Percentiles rank a stretch among this genome's conserved stretches.
These are phyloP conservation scores for Lasiosphaeria miniovina DNA, from an alignment of 495 filamentous ascomycete species.

Conservation along the genomic window DNA sequence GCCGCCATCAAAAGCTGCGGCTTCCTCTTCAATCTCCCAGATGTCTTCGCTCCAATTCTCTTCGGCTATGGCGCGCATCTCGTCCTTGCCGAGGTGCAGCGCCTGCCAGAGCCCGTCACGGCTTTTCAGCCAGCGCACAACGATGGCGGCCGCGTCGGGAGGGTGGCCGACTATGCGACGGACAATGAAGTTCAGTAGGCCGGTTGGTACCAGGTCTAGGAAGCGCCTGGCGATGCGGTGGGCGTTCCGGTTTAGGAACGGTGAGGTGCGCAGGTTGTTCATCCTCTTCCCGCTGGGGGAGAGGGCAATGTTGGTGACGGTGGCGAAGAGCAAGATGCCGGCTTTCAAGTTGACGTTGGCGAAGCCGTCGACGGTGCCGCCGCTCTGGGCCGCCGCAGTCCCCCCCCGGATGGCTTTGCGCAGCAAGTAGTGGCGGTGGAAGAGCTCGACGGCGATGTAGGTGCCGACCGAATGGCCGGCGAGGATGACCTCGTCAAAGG, in stretches of 20 bases:
- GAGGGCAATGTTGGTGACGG: slow-evolving; percentile 68
- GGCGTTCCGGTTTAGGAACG: slow-evolving; percentile 53
- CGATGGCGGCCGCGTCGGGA: slow-evolving; percentile 55
- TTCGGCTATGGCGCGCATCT: slow-evolving; percentile 71
- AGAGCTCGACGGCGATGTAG: slow-evolving; percentile 73
- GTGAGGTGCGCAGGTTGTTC: slow-evolving; percentile 48
- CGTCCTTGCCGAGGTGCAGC: slow-evolving; percentile 59
- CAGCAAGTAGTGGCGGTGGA: slow-evolving; percentile 41
- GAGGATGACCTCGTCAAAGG: slow-evolving; percentile 61
- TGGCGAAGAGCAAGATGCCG: slow-evolving; percentile 73
- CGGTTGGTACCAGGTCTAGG: slow-evolving; percentile 45
- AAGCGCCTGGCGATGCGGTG: slow-evolving; percentile 49
- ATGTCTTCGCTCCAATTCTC: slow-evolving; percentile 78
- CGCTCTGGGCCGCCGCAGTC: slow-evolving; percentile 16
- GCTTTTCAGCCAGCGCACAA: slow-evolving; percentile 60
- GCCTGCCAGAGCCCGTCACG: slow-evolving; percentile 66
- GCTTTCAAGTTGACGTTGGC: slow-evolving; percentile 32
- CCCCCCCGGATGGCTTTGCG: slow-evolving; percentile 27
- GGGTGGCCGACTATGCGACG: slow-evolving; percentile 53
- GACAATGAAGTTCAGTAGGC: slow-evolving; percentile 44
- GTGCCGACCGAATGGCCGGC: slow-evolving; percentile 81
- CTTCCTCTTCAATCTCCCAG: slow-evolving; percentile 63
- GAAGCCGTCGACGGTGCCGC: slow-evolving; percentile 7
- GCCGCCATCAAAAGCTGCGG: neutral
- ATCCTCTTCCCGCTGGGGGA: slow-evolving; percentile 62